Conservation (phyloP, 345 rosid species). For the Citrus maxima region DNA sequence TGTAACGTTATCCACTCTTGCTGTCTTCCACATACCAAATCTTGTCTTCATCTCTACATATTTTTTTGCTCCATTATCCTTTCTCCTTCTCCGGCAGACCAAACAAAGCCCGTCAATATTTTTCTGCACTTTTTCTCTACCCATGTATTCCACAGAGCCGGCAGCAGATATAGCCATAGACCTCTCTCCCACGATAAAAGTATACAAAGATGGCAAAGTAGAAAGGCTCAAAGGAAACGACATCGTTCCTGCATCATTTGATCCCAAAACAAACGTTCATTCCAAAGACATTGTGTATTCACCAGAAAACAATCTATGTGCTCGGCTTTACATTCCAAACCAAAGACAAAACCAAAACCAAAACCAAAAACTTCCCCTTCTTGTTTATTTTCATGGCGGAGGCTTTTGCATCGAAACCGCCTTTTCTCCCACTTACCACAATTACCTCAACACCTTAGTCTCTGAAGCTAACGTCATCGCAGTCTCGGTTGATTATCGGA, state of each 20-base stretch:
- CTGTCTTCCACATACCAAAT: no score
- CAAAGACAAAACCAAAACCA: background rate
- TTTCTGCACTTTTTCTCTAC: background rate
- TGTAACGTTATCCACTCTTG: no score
- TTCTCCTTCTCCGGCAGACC: no score
- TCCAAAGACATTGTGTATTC: conserved; percentile 47
- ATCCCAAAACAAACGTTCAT: conserved; percentile 42
- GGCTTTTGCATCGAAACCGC: conserved; percentile 27
- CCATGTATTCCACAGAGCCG: conserved; percentile 18
- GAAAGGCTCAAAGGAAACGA: conserved; percentile 39
- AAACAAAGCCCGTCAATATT: background rate
- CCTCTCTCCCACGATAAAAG: conserved; percentile 28
- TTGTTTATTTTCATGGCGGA: conserved; percentile 44
- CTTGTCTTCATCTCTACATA: no score
- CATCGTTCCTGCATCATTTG: conserved; percentile 36
- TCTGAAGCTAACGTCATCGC: conserved; percentile 19
- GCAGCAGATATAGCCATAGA: conserved; percentile 33
- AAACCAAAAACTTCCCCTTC: conserved; percentile 40
- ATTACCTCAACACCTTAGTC: conserved; percentile 26
- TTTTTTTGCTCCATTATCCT: no score
- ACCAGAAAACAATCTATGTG: conserved; percentile 10
- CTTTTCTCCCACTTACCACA: conserved; percentile 32
- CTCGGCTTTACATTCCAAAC: conserved; percentile 41
- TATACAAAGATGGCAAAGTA: conserved; percentile 51
- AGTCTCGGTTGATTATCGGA: no score